Evolutionary conservation across 2,329 filamentous ascomycete genomes (phyloP).

Genomic region (Cercospora berteroae): DNA sequence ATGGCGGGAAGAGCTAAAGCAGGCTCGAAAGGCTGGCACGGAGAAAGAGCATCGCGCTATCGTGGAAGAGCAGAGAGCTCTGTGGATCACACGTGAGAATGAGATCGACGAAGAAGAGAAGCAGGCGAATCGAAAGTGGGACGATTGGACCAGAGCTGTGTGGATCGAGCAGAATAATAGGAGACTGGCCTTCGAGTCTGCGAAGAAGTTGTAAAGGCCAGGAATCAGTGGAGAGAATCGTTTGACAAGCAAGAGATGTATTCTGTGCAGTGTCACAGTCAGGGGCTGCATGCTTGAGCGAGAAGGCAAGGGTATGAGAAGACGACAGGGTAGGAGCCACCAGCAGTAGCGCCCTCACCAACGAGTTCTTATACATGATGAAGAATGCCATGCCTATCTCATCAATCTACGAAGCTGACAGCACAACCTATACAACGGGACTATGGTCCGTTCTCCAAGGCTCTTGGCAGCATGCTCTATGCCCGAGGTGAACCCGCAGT

Average conservation of each 20-base stretch:
- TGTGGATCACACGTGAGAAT: not conserved
- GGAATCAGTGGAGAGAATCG: not conserved
- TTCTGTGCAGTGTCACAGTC: not conserved
- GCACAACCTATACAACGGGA: not conserved
- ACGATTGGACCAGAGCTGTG: not conserved
- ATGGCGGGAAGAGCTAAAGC: too few species aligned
- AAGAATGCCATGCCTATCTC: not conserved
- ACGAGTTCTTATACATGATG: not conserved
- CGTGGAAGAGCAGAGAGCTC: too few species aligned
- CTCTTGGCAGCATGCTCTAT: not conserved
- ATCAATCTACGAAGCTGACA: not conserved
- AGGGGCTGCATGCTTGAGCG: not conserved
- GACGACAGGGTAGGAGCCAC: not conserved
- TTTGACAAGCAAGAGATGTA: not conserved
- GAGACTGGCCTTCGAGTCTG: too few species aligned
- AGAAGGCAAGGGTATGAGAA: not conserved
- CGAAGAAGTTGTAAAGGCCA: not conserved
- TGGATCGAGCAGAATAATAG: not conserved
- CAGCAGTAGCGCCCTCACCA: not conserved
- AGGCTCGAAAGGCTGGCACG: too few species aligned
- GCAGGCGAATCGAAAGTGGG: not conserved
- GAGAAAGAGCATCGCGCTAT: too few species aligned
- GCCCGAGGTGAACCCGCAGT: not conserved
- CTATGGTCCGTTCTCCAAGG: too few species aligned
- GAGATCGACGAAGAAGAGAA: not conserved